phyloP scores from a whole-genome alignment of 805 yeast species.

The Saccharomycopsis sp. region DNA sequence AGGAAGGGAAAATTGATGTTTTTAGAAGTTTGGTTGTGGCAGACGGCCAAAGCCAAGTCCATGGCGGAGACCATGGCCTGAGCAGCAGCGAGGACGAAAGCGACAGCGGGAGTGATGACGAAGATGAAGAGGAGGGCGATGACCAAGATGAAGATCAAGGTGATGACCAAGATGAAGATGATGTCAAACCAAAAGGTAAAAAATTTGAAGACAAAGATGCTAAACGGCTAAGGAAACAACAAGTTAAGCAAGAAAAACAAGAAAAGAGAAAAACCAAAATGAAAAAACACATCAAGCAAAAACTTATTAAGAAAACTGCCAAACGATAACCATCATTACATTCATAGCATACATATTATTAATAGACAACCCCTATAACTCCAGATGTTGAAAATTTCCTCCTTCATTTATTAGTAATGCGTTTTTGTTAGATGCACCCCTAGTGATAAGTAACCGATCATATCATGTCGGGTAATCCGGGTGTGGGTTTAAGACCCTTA shows the following conservation, averaged over 20 bases:
- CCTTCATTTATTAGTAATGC: too few species aligned
- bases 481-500: too few species aligned
- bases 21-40: conserved; percentile 57
- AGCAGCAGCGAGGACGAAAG: conserved; percentile 31
- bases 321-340: too few species aligned
- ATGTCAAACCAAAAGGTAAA: conserved; percentile 53
- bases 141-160: conserved; percentile 33
- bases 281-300: conserved; percentile 78
- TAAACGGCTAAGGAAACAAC: conserved; percentile 67
- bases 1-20: conserved; percentile 74
- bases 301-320: conserved; percentile 53
- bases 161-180: conserved; percentile 38
- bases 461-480: too few species aligned
- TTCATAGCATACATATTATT: too few species aligned
- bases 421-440: too few species aligned
- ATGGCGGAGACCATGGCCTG: conserved; percentile 28
- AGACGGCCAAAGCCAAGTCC: conserved; percentile 29
- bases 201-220: conserved; percentile 72
- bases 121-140: conserved; percentile 29
- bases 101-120: conserved; percentile 28
- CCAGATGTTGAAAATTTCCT: too few species aligned
- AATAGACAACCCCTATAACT: too few species aligned
- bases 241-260: conserved; percentile 67
- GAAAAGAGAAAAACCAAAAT: conserved; percentile 77
- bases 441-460: too few species aligned